Percentiles rank a stretch among this genome's conserved stretches.
These are phyloP conservation scores for Phylloporus sp. DNA, from an alignment of 768 basidiomycete genomes.

Conservation along the genomic window DNA sequence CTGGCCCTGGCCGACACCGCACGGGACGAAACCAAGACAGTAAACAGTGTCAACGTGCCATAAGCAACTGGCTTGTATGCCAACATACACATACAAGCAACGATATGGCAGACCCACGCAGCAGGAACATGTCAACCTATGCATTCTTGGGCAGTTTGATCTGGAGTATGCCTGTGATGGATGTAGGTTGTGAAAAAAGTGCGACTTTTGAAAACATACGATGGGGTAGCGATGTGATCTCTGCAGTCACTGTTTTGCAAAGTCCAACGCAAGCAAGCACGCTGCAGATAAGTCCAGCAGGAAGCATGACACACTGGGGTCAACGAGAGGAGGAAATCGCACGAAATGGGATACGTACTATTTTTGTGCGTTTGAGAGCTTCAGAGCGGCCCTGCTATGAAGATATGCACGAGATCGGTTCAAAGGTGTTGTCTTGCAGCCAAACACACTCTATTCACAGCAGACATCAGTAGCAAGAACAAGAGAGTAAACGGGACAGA, in stretches of 20 bases:
- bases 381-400: slow-evolving; percentile 76
- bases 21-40: no score
- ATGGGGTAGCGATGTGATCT: slow-evolving; percentile 79
- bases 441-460: slow-evolving; percentile 79
- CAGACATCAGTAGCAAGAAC: neutral
- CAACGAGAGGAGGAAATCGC: neutral
- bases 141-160: slow-evolving; percentile 70
- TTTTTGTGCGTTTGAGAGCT: slow-evolving; percentile 63
- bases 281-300: slow-evolving; percentile 79
- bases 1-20: no score
- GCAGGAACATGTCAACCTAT: no score
- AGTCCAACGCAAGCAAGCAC: slow-evolving; percentile 76
- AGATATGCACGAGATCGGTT: slow-evolving; percentile 76
- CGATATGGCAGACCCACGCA: no score
- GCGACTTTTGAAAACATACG: slow-evolving; percentile 54
- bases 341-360: slow-evolving; percentile 43
- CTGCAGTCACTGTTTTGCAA: slow-evolving; percentile 69
- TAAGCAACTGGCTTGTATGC: no score
- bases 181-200: neutral
- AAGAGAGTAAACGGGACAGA: slow-evolving; percentile 34
- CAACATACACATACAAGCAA: no score
- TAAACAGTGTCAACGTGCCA: no score
- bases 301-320: slow-evolving; percentile 83
- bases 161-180: slow-evolving; percentile 68
- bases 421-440: slow-evolving; percentile 87